Conservation (phyloP, 129 eudicot genomes). For the Flaveria robusta region DNA sequence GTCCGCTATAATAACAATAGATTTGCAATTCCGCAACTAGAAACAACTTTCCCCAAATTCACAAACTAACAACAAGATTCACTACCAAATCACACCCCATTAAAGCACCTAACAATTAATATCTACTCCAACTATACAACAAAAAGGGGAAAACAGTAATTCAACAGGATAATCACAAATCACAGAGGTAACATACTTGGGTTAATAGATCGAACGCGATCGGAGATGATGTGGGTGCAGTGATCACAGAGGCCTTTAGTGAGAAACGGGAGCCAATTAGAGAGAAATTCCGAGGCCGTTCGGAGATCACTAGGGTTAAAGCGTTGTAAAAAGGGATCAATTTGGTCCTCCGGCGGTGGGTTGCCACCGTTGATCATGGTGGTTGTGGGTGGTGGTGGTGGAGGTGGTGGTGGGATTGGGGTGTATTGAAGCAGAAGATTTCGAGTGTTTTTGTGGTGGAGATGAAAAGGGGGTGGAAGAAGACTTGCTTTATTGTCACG, state of each 20-base stretch:
- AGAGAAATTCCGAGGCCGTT: conserved; percentile 71
- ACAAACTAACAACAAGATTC: neutral
- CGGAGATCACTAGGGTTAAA: conserved; percentile 65
- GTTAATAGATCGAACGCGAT: conserved; percentile 65
- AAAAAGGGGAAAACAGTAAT: too few species aligned
- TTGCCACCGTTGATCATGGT: conserved; percentile 39
- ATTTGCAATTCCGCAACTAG: too few species aligned
- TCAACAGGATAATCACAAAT: neutral
- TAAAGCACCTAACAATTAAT: too few species aligned
- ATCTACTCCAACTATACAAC: too few species aligned
- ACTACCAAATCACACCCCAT: neutral
- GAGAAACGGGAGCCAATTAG: conserved; percentile 85
- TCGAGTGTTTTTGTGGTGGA: neutral
- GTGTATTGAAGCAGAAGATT: neutral
- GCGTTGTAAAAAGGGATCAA: conserved; percentile 57
- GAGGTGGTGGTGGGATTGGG: neutral
- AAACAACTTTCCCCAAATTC: neutral
- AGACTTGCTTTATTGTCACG: conserved; percentile 7
- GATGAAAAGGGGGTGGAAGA: neutral
- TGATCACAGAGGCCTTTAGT: conserved; percentile 64
- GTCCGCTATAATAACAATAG: neutral
- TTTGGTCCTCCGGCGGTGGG: conserved; percentile 16
- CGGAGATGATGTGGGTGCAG: conserved; percentile 50
- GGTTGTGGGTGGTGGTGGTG: neutral
- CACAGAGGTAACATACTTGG: conserved; percentile 24